Conservation (phyloP, 106 monocot species). For the Platanthera guangdongensis region DNA sequence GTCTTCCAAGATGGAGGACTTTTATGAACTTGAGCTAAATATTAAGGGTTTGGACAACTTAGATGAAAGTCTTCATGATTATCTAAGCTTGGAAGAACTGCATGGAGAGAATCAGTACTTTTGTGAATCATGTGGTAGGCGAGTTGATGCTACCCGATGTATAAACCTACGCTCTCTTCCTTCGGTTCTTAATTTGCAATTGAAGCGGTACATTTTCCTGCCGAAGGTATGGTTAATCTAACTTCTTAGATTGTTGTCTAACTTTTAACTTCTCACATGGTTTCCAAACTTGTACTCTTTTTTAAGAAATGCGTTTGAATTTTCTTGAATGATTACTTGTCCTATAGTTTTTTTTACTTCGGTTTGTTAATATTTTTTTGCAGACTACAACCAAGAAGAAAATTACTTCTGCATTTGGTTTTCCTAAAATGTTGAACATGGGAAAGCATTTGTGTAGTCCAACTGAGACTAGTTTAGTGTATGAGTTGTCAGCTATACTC, state of each 20-base stretch:
- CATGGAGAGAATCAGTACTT: conserved; percentile 95
- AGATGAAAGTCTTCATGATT: conserved; percentile 83
- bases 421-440: conserved; percentile 70
- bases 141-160: conserved; percentile 86
- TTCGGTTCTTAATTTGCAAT: conserved; percentile 85
- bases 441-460: conserved; percentile 30
- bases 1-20: conserved; percentile 92
- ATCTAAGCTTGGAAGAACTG: conserved; percentile 74
- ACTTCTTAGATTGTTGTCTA: background rate
- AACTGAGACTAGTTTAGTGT: conserved; percentile 33
- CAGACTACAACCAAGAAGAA: conserved; percentile 98
- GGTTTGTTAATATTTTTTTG: conserved; percentile 12
- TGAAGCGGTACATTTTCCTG: conserved; percentile 90
- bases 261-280: background rate
- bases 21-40: conserved; percentile 94
- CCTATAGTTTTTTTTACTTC: background rate
- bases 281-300: background rate
- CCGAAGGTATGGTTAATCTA: conserved; percentile 50
- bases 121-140: conserved; percentile 65
- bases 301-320: background rate
- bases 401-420: conserved; percentile 81
- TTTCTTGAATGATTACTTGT: background rate
- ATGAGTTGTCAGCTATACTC: conserved; percentile 86
- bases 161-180: conserved; percentile 86
- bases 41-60: conserved; percentile 76